Percentiles rank a stretch among this genome's conserved stretches.
Conservation (phyloP, 2,329 filamentous ascomycete genomes). For the Emmonsiellopsis sp. region DNA sequence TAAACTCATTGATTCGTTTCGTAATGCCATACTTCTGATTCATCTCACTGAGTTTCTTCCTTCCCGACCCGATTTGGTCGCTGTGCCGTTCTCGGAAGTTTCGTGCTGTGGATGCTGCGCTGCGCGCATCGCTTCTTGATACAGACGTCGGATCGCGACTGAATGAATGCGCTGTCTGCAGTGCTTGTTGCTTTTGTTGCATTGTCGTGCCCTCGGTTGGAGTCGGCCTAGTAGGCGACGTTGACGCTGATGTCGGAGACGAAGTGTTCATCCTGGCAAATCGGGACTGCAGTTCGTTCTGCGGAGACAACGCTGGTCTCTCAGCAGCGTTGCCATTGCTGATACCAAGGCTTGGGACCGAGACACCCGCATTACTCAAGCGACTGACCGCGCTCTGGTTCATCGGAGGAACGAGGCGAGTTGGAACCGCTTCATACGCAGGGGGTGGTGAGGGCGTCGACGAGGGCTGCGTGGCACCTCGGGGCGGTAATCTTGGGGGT, state of each 20-base stretch:
- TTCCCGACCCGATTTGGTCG: slow-evolving; percentile 56
- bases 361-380: slow-evolving; percentile 65
- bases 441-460: slow-evolving; percentile 36
- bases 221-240: slow-evolving; percentile 21
- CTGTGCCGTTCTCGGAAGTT: slow-evolving; percentile 59
- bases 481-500: slow-evolving; percentile 64
- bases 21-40: slow-evolving; percentile 55
- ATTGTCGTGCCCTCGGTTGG: slow-evolving; percentile 25
- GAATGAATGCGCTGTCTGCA: slow-evolving; percentile 52
- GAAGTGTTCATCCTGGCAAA: slow-evolving; percentile 48
- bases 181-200: slow-evolving; percentile 53
- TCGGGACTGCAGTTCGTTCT: slow-evolving; percentile 60
- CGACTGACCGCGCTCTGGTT: slow-evolving; percentile 56
- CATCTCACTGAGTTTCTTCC: slow-evolving; percentile 47
- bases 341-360: slow-evolving; percentile 70
- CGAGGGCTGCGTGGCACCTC: slow-evolving; percentile 47
- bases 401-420: slow-evolving; percentile 23
- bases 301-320: slow-evolving; percentile 32
- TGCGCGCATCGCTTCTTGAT: slow-evolving; percentile 49
- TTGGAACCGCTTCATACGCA: slow-evolving; percentile 37
- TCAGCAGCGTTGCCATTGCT: slow-evolving; percentile 33
- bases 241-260: slow-evolving; percentile 19
- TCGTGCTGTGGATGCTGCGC: slow-evolving; percentile 53
- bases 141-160: slow-evolving; percentile 55
- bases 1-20: slow-evolving; percentile 40